Base-by-base conservation (phyloP, 495 filamentous ascomycete species). In the Penicillium waksmanii region DNA sequence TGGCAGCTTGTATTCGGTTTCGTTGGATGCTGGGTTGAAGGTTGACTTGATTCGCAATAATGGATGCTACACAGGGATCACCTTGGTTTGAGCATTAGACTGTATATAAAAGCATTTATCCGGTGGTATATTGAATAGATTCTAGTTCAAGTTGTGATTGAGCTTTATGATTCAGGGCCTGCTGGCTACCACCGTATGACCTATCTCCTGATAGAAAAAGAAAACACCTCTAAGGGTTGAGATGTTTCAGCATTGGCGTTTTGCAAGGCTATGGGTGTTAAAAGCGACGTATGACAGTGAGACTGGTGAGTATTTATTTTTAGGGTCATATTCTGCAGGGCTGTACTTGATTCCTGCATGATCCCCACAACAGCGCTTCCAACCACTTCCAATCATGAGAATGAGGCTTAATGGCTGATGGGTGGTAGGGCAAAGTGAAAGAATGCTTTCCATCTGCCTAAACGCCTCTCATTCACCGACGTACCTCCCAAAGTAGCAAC, bases 1-100 rank as follows among this genome's bases (percentile, higher is more conserved):
- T 9, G 80, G 81, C 2, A 66, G 75, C 40, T 58, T 83, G 4
- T 82, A 79, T 48, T 72, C 74, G 10, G 77, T 80, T 47, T 72
- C 73, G 33, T 56, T 80, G 62, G 74, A 81, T 31, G 80, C 67
- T 54, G 63, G 66, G 9, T 66, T 71, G 35, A 79, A 73, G 66
- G 73, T 66, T 27, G 61, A 71, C 35, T 17, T 77, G 36, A 56
- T 65, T 49, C 50, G 61, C 35, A 66, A 73, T 51, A 51, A 70
- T 60, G 66, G 40, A 11, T 65, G 65, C 44, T 74, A 64, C 53
- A 74, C 71, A 18, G 71, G 70, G 11, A 38, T 74, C 31, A 61
- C 64, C 21, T 51, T 66, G 42, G 63, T 66, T 46, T 69, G 53
- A 53, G 18, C 34, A 9, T 19, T 44, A 6, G 15, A 38, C 5